Conservation (phyloP, 148 eudicot species). For the Persicaria tinctoria region DNA sequence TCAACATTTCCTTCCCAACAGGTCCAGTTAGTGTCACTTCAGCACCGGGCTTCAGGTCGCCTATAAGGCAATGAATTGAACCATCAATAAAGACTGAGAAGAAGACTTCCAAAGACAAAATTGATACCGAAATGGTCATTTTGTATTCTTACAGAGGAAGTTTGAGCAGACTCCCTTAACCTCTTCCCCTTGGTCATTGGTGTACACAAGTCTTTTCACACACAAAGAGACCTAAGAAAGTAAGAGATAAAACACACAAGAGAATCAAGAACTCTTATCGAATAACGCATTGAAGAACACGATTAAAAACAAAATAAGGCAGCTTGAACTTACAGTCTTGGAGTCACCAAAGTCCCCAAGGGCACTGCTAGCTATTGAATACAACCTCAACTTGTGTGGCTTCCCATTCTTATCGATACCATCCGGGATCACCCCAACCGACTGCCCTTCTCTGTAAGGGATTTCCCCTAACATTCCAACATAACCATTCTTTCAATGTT, state of each 20-base stretch:
- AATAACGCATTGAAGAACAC: no score
- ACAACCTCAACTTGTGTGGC: slow-evolving; percentile 94
- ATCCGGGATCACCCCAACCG: slow-evolving; percentile 88
- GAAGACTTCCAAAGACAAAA: no score
- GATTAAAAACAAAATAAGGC: background rate
- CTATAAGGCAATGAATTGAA: slow-evolving; percentile 23
- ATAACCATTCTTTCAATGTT: no score
- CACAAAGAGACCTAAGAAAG: slow-evolving; percentile 97
- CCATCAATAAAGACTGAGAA: no score
- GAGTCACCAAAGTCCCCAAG: slow-evolving; percentile 95
- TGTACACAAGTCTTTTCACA: slow-evolving; percentile 95
- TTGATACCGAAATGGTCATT: no score
- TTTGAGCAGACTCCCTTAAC: slow-evolving; percentile 99
- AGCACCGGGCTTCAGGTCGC: slow-evolving; percentile 90
- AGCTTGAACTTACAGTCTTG: slow-evolving; percentile 61
- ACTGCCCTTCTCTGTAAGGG: slow-evolving; percentile 96
- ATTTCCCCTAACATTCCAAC: slow-evolving; percentile 54
- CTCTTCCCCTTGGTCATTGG: slow-evolving; percentile 79
- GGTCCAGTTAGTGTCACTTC: slow-evolving; percentile 91
- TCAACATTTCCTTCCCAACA: slow-evolving; percentile 98
- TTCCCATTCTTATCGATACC: slow-evolving; percentile 95
- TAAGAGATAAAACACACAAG: no score
- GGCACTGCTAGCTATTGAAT: slow-evolving; percentile 99
- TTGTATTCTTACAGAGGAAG: slow-evolving; percentile 67
- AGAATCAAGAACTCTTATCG: no score